Base-by-base conservation (phyloP, 805 yeast genomes). In the Yarrowia hollandica region DNA sequence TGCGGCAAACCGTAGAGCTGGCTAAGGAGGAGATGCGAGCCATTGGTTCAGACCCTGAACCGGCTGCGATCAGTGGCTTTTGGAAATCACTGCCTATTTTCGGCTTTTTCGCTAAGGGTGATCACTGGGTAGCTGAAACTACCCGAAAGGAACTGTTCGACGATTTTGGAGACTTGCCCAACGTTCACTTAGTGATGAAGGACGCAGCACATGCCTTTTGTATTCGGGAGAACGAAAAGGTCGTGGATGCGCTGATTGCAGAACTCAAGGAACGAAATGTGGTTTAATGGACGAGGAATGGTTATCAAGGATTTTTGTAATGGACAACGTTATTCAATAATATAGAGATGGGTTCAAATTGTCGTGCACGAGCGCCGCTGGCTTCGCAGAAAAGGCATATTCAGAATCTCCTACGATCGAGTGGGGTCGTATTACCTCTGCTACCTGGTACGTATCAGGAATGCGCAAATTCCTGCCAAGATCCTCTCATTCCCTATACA, bases 61-160 rank as follows among this genome's bases (percentile, higher is more conserved):
- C 60, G 3, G 66, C 64, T 56, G 72, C 64, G 7, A 60, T 70
- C 26, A 76, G 76, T 64, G 75, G 68, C 5, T 74, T 81, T 60
- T 84, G 86, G 71, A 14, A 25, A 77, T 77, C 50, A 70, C 78
- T 66, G 76, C 78, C 60, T 61, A 70, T 80, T 11, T 84, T 86
- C 86, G 67, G 75, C 3, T 79, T 79, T 59, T 83, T 83, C 64
- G 84, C 86, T 6, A 69, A 68, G 14, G 66, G 72, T 22, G 92
- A 86, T 67, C 82, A 82, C 66, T 86, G 91, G 92, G 84, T 86
- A 2, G 74, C 75, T 56, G 75, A 78, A 44, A 70, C 66, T 23
- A 79, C 88, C 1, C 75, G 86, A 44, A 74, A 74, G 1, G 68
- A 69, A 33, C 59, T 83, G 2, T 65, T 79, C 33, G 63, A 70